Evolutionary conservation across 768 basidiomycete genomes (phyloP).

Genomic region (Mycena venus): DNA sequence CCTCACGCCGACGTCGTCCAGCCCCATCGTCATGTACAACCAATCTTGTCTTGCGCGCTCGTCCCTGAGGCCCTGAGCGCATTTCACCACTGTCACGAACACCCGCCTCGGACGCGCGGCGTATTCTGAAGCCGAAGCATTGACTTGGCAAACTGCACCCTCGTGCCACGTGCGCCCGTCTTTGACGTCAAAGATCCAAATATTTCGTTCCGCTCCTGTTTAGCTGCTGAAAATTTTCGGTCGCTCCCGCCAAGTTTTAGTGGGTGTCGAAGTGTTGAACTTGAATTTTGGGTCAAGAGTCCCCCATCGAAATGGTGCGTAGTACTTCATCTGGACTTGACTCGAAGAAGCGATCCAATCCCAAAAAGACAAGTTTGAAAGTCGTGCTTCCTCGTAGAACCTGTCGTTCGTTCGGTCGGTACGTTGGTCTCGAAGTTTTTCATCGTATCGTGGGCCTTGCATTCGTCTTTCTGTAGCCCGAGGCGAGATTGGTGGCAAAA

Average conservation of each 20-base stretch:
- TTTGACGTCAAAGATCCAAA: background rate
- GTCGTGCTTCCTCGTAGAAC: background rate
- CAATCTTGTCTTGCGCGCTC: no score
- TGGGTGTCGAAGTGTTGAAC: background rate
- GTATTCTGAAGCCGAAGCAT: background rate
- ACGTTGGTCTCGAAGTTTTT: background rate
- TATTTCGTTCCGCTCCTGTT: background rate
- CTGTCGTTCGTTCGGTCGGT: background rate
- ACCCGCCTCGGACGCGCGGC: background rate
- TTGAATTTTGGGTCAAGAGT: background rate
- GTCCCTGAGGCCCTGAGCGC: background rate
- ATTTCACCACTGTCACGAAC: background rate
- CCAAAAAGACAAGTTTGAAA: background rate
- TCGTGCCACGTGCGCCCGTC: background rate
- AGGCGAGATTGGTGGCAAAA: no score
- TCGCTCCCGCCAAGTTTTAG: background rate
- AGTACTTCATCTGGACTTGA: background rate
- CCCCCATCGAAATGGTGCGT: background rate
- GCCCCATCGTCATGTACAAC: background rate
- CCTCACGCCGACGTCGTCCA: background rate
- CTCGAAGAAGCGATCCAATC: background rate
- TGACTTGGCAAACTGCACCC: background rate
- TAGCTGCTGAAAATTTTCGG: background rate
- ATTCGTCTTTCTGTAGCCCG: no score
- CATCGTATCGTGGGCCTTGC: background rate